Conservation (phyloP, 179 eudicot genomes). For the Camellia oleifera region DNA sequence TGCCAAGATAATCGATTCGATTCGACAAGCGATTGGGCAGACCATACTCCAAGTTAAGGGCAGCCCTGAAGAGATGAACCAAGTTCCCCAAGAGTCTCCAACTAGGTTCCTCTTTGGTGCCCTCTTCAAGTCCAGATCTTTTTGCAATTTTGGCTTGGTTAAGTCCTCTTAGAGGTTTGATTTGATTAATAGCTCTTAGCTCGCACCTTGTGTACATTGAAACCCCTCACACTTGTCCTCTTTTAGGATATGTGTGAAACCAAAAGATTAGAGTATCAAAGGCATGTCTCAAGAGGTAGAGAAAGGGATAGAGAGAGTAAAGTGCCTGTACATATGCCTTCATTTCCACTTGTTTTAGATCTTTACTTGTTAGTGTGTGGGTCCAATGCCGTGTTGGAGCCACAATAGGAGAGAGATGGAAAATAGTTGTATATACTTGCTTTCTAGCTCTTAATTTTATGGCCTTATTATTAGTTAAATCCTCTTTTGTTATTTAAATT, state of each 20-base stretch:
- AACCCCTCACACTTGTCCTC: neutral
- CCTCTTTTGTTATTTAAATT: too few relatives aligned
- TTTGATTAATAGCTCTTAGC: too few relatives aligned
- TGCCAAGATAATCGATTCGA: conserved; percentile 74
- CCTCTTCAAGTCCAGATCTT: conserved; percentile 89
- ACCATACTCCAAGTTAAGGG: conserved; percentile 87
- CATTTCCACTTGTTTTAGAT: neutral
- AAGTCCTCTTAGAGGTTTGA: conserved; percentile 49
- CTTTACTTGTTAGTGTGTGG: neutral
- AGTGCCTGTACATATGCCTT: conserved; percentile 11
- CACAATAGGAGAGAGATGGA: neutral
- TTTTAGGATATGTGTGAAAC: neutral
- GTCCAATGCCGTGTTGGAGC: conserved; percentile 16
- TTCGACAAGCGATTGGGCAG: conserved; percentile 80
- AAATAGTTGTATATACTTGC: conserved; percentile 5
- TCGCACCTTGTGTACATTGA: conserved; percentile 22
- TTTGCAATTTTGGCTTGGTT: conserved; percentile 76
- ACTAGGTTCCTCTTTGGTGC: conserved; percentile 82
- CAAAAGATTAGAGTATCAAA: neutral
- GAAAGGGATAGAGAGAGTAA: neutral
- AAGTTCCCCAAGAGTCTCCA: conserved; percentile 69
- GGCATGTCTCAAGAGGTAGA: neutral
- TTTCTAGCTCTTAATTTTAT: neutral
- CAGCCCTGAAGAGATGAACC: conserved; percentile 44
- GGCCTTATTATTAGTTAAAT: neutral